A percentile compares a stretch with the other conserved stretches of the same genome.
phyloP scores from a whole-genome alignment of 2,329 filamentous ascomycete species.

The Fonsecaea erecta region DNA sequence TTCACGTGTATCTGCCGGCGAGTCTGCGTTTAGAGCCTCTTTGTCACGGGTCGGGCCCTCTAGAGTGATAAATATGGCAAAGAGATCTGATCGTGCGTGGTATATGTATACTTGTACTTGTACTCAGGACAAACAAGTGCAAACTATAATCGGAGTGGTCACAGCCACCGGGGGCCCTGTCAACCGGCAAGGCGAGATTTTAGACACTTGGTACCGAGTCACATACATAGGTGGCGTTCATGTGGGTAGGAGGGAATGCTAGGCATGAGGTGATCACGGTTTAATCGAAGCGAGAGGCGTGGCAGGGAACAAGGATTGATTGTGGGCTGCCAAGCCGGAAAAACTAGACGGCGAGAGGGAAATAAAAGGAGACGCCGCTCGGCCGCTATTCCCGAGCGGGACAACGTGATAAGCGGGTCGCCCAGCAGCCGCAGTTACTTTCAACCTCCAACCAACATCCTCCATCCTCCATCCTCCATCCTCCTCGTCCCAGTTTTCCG shows the following conservation, averaged over 20 bases:
- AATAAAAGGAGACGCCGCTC: background rate
- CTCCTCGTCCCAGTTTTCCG: background rate
- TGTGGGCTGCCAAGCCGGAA: background rate
- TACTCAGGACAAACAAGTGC: no score
- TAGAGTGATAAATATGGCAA: background rate
- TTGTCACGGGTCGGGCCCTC: background rate
- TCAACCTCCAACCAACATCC: conserved; percentile 14
- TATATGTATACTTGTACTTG: background rate
- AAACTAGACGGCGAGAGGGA: background rate
- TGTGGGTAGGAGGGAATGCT: background rate
- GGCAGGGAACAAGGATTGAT: background rate
- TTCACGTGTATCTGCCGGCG: background rate
- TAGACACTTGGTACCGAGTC: no score
- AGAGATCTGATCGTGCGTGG: background rate
- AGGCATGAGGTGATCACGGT: background rate
- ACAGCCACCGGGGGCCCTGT: no score
- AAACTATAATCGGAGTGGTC: no score
- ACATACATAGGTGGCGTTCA: background rate
- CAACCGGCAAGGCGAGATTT: no score
- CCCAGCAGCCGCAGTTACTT: conserved; percentile 1
- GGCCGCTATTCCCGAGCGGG: background rate
- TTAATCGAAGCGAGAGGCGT: background rate
- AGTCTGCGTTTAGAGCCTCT: background rate
- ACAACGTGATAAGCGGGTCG: background rate
- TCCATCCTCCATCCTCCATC: no score